Conservation (phyloP, 352 stramenopile genomes). For the Pythium periplocum region DNA sequence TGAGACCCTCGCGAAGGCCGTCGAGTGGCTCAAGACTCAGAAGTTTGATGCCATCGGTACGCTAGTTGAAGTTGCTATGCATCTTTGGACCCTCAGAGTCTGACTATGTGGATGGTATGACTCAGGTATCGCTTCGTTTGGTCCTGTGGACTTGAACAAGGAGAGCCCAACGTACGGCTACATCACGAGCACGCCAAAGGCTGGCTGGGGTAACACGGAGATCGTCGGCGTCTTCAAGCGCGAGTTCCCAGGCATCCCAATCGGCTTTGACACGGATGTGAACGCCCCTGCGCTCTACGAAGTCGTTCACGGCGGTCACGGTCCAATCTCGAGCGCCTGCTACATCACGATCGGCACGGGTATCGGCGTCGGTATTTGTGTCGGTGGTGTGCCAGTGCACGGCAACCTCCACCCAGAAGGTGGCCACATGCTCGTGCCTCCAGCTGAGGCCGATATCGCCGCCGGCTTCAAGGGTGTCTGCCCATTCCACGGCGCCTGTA, state of each 20-base stretch:
- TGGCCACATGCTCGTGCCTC: constrained; percentile 74
- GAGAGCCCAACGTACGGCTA: constrained; percentile 88
- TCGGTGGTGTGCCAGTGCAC: constrained; percentile 90
- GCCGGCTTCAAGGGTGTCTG: constrained; percentile 74
- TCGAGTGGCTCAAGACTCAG: constrained; percentile 80
- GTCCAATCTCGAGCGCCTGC: constrained; percentile 67
- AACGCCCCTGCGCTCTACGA: constrained; percentile 96
- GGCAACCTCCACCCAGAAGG: constrained; percentile 95
- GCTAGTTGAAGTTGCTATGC: neutral
- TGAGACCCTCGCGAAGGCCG: constrained; percentile 75
- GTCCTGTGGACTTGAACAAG: constrained; percentile 86
- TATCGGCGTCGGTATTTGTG: constrained; percentile 92
- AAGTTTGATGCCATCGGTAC: constrained; percentile 71
- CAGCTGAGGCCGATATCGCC: constrained; percentile 69
- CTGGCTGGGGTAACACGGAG: constrained; percentile 86
- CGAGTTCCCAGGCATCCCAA: constrained; percentile 61
- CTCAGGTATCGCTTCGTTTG: constrained; percentile 93
- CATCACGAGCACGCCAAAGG: constrained; percentile 95
- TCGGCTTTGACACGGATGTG: constrained; percentile 96
- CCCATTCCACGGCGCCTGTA: constrained; percentile 89
- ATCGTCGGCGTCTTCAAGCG: constrained; percentile 70
- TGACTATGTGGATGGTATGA: neutral
- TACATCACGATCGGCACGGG: constrained; percentile 97
- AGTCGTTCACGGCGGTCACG: constrained; percentile 77
- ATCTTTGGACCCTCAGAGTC: constrained; percentile 11